Base-by-base conservation (phyloP, 495 filamentous ascomycete genomes). In the Hypoxylon fuscum region DNA sequence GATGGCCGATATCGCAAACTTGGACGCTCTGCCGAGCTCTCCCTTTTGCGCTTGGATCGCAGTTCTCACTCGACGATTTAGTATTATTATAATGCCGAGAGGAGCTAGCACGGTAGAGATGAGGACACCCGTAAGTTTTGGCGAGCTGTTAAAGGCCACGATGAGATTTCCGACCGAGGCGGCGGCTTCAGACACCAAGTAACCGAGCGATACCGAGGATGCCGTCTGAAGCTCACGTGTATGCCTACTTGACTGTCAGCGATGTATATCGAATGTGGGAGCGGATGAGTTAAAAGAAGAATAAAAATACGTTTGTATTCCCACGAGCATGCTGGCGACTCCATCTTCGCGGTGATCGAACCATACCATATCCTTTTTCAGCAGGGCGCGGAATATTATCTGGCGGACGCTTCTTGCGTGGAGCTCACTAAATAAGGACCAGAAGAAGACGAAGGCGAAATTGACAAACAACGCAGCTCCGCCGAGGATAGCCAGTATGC, bases 111-210 rank as follows among this genome's bases (percentile, higher is more conserved):
- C 78, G 0, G 87, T 88, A 0, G 90, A 81, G 3, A 96, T 74
- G 15, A 91, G 89, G n/a, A 95, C 87, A 0, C 97, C 76, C 0
- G 92, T 93, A 6, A 98, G 81, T 46, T 88, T 86, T 91, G 89
- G 97, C 0, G 91, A 93, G 53, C 83, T 88, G 64, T 85, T 87
- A 10, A 97, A 80, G 0, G 91, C 91, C 5, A 97, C 73, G 3
- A 72, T 77, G 3, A 97, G 77, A 11, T 88, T 87, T 6, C 83
- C 82, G 11, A 88, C 1, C 1, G 84, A 79, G 32, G 86, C 84
- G 18, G 87, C 80, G 1, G 83, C 65, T 48, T 88, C 85, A 55
- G 88, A 84, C 15, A 89, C 55, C 1, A 87, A 65, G 54, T 87
- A 84, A 1, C 92, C 93, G 0, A 98, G 74, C 0, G 89, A 89